Conservation (phyloP, 768 basidiomycete species). For the Lanmaoa pseudosensibilis region DNA sequence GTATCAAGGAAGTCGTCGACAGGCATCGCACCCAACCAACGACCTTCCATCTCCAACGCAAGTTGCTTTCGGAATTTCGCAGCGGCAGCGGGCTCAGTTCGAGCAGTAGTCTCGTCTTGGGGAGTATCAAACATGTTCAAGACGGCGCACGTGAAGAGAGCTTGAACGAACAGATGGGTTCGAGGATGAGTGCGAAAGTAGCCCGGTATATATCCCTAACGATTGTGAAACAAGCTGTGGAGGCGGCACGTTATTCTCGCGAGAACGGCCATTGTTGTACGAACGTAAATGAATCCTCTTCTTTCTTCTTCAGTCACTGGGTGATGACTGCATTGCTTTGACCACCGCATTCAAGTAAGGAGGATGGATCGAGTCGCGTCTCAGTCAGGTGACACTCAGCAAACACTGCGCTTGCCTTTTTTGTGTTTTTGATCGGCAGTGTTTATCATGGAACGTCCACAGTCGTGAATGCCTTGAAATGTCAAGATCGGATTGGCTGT, state of each 20-base stretch:
- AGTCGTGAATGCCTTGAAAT: too few relatives aligned
- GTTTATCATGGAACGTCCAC: too few relatives aligned
- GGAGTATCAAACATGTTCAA: background rate
- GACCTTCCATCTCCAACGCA: background rate
- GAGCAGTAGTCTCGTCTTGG: background rate
- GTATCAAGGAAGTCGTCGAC: background rate
- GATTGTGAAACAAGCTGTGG: background rate
- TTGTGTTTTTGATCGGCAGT: too few relatives aligned
- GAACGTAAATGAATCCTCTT: background rate
- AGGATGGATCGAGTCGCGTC: too few relatives aligned
- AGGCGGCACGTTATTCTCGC: background rate
- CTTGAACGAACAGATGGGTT: background rate
- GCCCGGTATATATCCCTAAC: background rate
- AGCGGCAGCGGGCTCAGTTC: background rate
- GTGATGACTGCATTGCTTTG: too few relatives aligned
- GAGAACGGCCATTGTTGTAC: background rate
- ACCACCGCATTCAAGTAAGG: too few relatives aligned
- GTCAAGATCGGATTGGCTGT: too few relatives aligned
- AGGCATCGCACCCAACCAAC: background rate
- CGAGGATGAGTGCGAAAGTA: background rate
- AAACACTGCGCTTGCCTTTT: too few relatives aligned
- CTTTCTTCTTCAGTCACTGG: background rate
- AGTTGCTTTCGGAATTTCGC: background rate
- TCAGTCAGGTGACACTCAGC: too few relatives aligned
- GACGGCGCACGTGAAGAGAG: background rate